A percentile compares a stretch with the other conserved stretches of the same genome.
Evolutionary conservation across 495 filamentous ascomycete genomes (phyloP).

Genomic region (Hypoxylon crocopeplum): DNA sequence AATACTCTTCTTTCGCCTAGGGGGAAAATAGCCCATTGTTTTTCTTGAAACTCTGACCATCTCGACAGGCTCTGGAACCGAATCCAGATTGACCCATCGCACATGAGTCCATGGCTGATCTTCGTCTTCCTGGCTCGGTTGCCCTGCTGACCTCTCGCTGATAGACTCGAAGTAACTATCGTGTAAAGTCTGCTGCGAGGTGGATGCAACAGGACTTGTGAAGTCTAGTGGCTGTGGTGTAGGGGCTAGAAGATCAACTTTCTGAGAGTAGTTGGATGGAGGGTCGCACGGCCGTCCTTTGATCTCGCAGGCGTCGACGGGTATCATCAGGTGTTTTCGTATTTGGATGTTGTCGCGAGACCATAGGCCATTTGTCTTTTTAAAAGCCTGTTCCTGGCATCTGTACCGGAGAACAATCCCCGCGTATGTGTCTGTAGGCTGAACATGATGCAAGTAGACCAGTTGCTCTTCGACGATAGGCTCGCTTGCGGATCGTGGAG

Average conservation of each 20-base stretch:
- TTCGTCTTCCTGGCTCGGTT: slow-evolving; percentile 41
- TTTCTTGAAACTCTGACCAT: slow-evolving; percentile 85
- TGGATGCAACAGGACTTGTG: slow-evolving; percentile 4
- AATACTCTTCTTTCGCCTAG: slow-evolving; percentile 78
- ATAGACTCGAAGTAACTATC: slow-evolving; percentile 48
- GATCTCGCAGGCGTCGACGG: slow-evolving; percentile 87
- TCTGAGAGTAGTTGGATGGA: slow-evolving; percentile 39
- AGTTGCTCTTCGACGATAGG: slow-evolving; percentile 69
- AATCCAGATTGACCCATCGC: slow-evolving; percentile 82
- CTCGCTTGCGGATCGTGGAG: slow-evolving; percentile 39
- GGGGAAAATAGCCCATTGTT: slow-evolving; percentile 89
- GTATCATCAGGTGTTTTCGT: slow-evolving; percentile 79
- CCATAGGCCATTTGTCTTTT: slow-evolving; percentile 93
- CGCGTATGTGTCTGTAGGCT: slow-evolving; percentile 80
- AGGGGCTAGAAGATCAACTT: slow-evolving; percentile 54
- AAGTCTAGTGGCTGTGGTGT: slow-evolving; percentile 47
- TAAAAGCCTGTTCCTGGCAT: slow-evolving; percentile 77
- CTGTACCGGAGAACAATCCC: slow-evolving; percentile 90
- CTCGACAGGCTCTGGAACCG: slow-evolving; percentile 71
- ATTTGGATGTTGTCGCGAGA: slow-evolving; percentile 87
- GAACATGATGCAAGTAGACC: slow-evolving; percentile 90
- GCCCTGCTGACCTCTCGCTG: slow-evolving; percentile 40
- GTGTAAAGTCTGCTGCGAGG: slow-evolving; percentile 21
- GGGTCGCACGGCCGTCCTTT: slow-evolving; percentile 71
- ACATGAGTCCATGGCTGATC: slow-evolving; percentile 79